Evolutionary conservation across 2,329 filamentous ascomycete species (phyloP).

Genomic region (Helotiales sp.): DNA sequence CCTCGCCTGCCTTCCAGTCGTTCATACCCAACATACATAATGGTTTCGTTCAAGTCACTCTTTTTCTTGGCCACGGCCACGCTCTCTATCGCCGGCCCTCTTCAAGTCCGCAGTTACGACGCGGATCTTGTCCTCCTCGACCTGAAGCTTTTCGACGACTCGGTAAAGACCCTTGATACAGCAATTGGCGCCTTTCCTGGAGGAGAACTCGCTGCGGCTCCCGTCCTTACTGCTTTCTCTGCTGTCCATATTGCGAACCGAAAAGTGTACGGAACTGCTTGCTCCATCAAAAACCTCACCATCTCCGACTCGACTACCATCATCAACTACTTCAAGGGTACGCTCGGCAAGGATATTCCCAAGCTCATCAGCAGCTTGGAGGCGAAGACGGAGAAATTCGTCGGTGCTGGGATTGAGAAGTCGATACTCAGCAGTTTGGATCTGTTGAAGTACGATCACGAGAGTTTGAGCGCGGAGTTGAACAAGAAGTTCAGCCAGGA

Average conservation of each 20-base stretch:
- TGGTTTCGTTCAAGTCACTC: conserved; percentile 12
- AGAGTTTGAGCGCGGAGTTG: conserved; percentile 8
- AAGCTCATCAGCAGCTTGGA: neutral
- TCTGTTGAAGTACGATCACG: conserved; percentile 13
- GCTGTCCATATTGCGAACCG: conserved; percentile 12
- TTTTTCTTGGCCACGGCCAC: conserved; percentile 3
- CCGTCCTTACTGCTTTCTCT: conserved; percentile 14
- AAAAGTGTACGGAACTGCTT: conserved; percentile 2
- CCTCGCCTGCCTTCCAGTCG: neutral
- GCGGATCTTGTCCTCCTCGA: conserved; percentile 38
- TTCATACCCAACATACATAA: conserved; percentile 3
- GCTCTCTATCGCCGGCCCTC: neutral
- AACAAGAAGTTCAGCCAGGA: neutral
- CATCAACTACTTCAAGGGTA: conserved; percentile 6
- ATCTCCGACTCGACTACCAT: conserved; percentile 6
- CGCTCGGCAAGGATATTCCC: conserved; percentile 7
- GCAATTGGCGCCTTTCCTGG: conserved; percentile 8
- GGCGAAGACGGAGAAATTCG: conserved; percentile 7
- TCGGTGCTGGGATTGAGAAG: neutral
- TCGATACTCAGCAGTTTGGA: conserved; percentile 2
- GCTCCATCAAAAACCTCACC: neutral
- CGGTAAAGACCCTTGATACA: conserved; percentile 48
- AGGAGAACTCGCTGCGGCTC: conserved; percentile 19
- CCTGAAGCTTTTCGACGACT: conserved; percentile 46
- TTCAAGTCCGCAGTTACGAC: neutral